phyloP scores from a whole-genome alignment of 768 basidiomycete species.

The Podaxis rugospora region DNA sequence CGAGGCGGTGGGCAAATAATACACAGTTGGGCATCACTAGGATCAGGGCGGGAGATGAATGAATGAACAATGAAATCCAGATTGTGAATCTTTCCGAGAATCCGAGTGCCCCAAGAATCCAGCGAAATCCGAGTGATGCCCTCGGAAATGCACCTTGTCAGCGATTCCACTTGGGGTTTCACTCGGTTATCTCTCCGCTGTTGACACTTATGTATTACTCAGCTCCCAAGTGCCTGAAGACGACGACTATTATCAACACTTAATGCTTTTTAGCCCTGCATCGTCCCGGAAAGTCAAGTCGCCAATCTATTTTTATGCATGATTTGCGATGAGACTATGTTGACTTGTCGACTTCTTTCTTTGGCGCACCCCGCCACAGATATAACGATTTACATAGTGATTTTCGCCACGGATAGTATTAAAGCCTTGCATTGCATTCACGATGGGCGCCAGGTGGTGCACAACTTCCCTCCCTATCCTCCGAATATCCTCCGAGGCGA shows the following conservation, averaged over 20 bases:
- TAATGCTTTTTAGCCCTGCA: neutral
- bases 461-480: neutral
- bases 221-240: neutral
- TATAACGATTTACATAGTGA: neutral
- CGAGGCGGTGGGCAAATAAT: neutral
- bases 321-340: neutral
- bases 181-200: neutral
- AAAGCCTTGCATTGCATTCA: neutral
- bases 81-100: slow-evolving; percentile 2
- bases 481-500: neutral
- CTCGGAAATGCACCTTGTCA: slow-evolving; percentile 7
- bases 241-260: neutral
- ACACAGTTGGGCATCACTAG: neutral
- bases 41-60: neutral
- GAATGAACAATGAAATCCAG: neutral
- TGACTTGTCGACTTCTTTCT: neutral
- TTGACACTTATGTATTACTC: neutral
- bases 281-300: neutral
- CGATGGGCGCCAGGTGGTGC: neutral
- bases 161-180: slow-evolving; percentile 6
- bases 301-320: neutral
- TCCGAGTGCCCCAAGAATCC: neutral
- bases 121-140: slow-evolving; percentile 2
- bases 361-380: neutral
- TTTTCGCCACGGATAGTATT: neutral